Evolutionary conservation across 192 early-diverging fungal species (phyloP).

Genomic region (Coemansia sp.): DNA sequence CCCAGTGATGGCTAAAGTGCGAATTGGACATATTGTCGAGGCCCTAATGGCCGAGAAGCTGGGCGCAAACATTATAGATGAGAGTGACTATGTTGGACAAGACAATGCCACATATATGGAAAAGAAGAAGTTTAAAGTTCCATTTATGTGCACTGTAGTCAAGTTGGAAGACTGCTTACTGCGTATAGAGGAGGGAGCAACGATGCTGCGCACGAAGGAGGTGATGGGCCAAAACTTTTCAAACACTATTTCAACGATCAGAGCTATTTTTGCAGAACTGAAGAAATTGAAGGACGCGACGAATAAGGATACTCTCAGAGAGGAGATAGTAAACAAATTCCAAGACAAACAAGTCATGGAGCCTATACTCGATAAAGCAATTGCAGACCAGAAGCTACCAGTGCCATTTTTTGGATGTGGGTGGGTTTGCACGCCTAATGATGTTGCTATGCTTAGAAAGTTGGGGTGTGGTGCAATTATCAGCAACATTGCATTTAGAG

Average conservation of each 20-base stretch:
- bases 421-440: not conserved
- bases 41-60: constrained; percentile 78
- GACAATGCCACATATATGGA: constrained; percentile 77
- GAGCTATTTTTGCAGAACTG: not conserved
- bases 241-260: not conserved
- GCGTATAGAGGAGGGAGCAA: constrained; percentile 88
- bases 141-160: constrained; percentile 87
- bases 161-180: constrained; percentile 90
- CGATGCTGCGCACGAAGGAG: constrained; percentile 94
- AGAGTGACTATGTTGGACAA: constrained; percentile 75
- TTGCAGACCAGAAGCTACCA: not conserved
- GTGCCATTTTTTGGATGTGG: constrained; percentile 1
- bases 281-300: not conserved
- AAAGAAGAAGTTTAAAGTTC: constrained; percentile 82
- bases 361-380: not conserved
- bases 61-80: constrained; percentile 91
- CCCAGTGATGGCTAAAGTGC: constrained; percentile 11
- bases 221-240: constrained; percentile 64
- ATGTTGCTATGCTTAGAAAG: constrained; percentile 2
- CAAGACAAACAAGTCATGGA: not conserved
- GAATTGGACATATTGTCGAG: constrained; percentile 12
- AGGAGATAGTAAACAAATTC: not conserved
- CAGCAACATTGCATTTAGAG: not conserved
- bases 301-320: not conserved
- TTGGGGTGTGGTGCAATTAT: not conserved